Evolutionary conservation across 371 early-diverging fungal species (phyloP).

Genomic region (Encephalitozoon intestinalis): DNA sequence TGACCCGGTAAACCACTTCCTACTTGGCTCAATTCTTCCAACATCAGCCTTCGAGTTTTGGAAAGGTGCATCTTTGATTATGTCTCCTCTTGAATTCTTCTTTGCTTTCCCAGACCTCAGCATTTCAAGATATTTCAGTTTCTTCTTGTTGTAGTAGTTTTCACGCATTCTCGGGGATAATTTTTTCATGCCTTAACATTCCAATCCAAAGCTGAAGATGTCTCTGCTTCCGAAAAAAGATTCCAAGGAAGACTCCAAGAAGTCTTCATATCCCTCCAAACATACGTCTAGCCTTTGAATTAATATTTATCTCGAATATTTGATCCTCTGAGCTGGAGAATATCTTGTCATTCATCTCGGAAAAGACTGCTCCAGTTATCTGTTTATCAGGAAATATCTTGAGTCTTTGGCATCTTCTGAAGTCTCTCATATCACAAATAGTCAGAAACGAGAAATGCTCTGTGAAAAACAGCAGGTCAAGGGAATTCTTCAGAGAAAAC

Average conservation of each 20-base stretch:
- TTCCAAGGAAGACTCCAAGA: not conserved
- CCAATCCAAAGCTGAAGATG: not conserved
- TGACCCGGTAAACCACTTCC: slow-evolving; percentile 93
- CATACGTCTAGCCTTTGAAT: slow-evolving; percentile 27
- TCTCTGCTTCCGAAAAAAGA: not conserved
- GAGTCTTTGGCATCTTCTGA: slow-evolving; percentile 46
- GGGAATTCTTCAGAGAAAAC: slow-evolving; percentile 50
- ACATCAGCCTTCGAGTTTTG: slow-evolving; percentile 71
- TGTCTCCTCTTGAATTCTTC: slow-evolving; percentile 75
- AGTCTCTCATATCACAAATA: slow-evolving; percentile 52
- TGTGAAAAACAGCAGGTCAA: slow-evolving; percentile 57
- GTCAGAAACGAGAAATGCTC: slow-evolving; percentile 58
- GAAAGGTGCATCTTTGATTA: slow-evolving; percentile 82
- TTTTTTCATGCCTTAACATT: slow-evolving; percentile 4
- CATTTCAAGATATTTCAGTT: slow-evolving; percentile 57
- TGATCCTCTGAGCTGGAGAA: slow-evolving; percentile 38
- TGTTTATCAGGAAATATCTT: slow-evolving; percentile 43
- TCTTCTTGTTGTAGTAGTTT: slow-evolving; percentile 61
- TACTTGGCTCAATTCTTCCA: slow-evolving; percentile 75
- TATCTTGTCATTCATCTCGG: slow-evolving; percentile 42
- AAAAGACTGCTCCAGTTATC: slow-evolving; percentile 53
- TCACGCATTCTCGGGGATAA: slow-evolving; percentile 42
- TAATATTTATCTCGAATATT: slow-evolving; percentile 23
- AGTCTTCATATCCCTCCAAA: slow-evolving; percentile 13
- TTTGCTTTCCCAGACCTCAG: slow-evolving; percentile 66